Evolutionary conservation across 371 early-diverging fungal genomes (phyloP), one percentile per base, ranked within the genome.

Genomic region (Mortierella sp.): DNA sequence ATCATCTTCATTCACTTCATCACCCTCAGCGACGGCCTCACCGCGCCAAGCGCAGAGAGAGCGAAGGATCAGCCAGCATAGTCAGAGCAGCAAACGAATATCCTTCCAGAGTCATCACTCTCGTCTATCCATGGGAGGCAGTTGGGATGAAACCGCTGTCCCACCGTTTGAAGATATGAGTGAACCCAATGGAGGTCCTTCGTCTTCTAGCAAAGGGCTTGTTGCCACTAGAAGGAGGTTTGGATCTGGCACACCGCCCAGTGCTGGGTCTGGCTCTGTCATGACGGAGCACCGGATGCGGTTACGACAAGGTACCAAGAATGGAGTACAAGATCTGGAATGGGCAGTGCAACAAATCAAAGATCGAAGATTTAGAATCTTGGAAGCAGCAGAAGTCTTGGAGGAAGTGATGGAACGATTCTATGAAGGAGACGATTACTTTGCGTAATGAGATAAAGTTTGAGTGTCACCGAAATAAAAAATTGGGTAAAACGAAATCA

Each of bases 301-400:
- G 12, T 51, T 74, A 24, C 74, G 71, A 16, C 55, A 71, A 12
- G 74, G 78, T 14, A 78, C 78, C 62, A 78, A 73, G 63, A 73
- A 73, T 26, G 78, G 78, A 24, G 14, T 45, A 18, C 57, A 63
- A 20, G 83, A 81, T 57, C 59, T 81, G 37, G 73, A 70, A 6
- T 81, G 83, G 83, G 83, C 76, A 2, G 77, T 76, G n/a, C 63
- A 73, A 45, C 76, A 76, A 57, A 75, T 81, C 61, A 65, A 72
- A 64, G 83, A 81, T 47, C 73, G 76, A 35, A 47, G 83, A 43
- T 64, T 81, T 51, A 47, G 70, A n/a, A 67, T 81, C 26, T 37
- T 81, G 51, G 83, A 81, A 57, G 70, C 83, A 0, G 73, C 60
- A 1, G 77, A 81, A 18, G 58, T 81, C 16, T 47, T 81, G 64